A percentile compares a stretch with the other conserved stretches of the same genome.
Conservation (phyloP, 148 eudicot species). For the Dysphania ambrosioides region DNA sequence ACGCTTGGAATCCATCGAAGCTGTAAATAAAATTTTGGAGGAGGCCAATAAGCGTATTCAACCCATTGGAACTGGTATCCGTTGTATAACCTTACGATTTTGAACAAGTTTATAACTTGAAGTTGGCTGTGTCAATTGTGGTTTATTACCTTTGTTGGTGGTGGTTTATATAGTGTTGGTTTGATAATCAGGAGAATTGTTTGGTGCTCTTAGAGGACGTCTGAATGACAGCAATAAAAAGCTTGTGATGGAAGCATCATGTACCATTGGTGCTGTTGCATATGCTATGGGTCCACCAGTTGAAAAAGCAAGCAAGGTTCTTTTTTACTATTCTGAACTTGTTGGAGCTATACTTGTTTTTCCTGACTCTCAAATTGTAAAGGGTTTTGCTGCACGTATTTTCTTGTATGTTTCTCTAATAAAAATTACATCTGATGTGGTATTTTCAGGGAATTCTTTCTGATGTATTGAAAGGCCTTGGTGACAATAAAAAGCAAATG, state of each 20-base stretch:
- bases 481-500: slow-evolving; percentile 98
- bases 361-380: no score
- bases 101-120: no score
- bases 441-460: slow-evolving; percentile 84
- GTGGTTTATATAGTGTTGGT: slow-evolving; percentile 13
- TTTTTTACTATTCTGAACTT: background rate
- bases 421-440: slow-evolving; percentile 11
- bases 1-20: slow-evolving; percentile 93
- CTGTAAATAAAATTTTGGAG: slow-evolving; percentile 82
- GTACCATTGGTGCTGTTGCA: slow-evolving; percentile 83
- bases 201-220: slow-evolving; percentile 95
- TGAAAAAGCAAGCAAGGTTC: slow-evolving; percentile 95
- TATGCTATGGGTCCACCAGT: slow-evolving; percentile 89
- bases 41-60: slow-evolving; percentile 97
- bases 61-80: slow-evolving; percentile 89
- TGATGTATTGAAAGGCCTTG: slow-evolving; percentile 93
- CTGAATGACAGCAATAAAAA: slow-evolving; percentile 89
- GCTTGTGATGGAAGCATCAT: slow-evolving; percentile 67
- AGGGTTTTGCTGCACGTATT: background rate
- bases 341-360: no score
- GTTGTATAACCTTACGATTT: no score
- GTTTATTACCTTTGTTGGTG: background rate
- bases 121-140: background rate
- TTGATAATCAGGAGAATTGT: slow-evolving; percentile 63
- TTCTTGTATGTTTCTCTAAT: background rate